phyloP scores from a whole-genome alignment of 768 basidiomycete species.

The Agaricus blazei region DNA sequence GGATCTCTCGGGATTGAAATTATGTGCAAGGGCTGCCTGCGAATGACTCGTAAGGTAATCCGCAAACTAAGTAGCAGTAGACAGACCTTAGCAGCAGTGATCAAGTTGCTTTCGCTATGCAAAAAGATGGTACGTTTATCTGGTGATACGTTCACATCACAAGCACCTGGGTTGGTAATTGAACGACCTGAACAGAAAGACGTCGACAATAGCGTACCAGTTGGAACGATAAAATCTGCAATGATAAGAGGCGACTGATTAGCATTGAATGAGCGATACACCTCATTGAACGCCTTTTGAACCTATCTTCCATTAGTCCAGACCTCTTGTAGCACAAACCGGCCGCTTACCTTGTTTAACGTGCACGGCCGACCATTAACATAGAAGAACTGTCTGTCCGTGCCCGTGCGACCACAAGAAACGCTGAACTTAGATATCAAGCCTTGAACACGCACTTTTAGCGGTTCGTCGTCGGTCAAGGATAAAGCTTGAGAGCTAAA shows the following conservation, averaged over 20 bases:
- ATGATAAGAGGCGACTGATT: slow-evolving; percentile 78
- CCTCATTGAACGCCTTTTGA: slow-evolving; percentile 88
- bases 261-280: slow-evolving; percentile 76
- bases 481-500: neutral
- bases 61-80: neutral
- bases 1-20: slow-evolving; percentile 67
- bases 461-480: slow-evolving; percentile 19
- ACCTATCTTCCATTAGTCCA: slow-evolving; percentile 38
- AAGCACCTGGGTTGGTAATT: slow-evolving; percentile 45
- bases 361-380: slow-evolving; percentile 89
- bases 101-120: slow-evolving; percentile 78
- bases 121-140: slow-evolving; percentile 96
- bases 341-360: slow-evolving; percentile 53
- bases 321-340: too few relatives aligned
- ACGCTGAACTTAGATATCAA: slow-evolving; percentile 79
- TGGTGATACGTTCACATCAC: slow-evolving; percentile 93
- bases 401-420: slow-evolving; percentile 69
- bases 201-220: slow-evolving; percentile 41
- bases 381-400: slow-evolving; percentile 90
- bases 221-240: slow-evolving; percentile 79
- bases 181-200: neutral
- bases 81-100: slow-evolving; percentile 70
- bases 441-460: slow-evolving; percentile 60
- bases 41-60: neutral
- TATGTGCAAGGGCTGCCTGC: slow-evolving; percentile 60